Evolutionary conservation across 805 yeast species (phyloP), one percentile per base, ranked within the genome.

Genomic region (Nakazawaea pomicola): DNA sequence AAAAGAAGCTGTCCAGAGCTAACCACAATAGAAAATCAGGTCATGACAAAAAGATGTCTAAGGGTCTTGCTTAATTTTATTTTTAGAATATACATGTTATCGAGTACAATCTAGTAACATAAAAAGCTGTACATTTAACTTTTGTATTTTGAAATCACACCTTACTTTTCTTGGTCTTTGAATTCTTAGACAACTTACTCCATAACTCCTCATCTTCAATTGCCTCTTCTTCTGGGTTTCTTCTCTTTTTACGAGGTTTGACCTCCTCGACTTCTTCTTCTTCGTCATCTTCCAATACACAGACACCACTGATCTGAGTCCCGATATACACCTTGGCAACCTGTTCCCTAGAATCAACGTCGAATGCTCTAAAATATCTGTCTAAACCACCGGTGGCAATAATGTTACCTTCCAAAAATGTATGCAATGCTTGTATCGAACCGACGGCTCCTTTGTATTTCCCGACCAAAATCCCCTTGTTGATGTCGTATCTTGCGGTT

Each of bases 331-430:
- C 83, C 54, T 88, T 88, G 6, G 78, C 88, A 8, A 77, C 60
- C 36, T 77, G 65, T 33, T 75, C 74, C 38, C 95, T 70, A 1
- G 78, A 61, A 2, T 62, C 63, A 4, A 78, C 56, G 46, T 88
- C 83, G 60, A 75, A 91, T 3, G 85, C 86, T 44, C 96, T 73
- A 20, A 87, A 68, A 53, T 88, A 91, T 53, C 96, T 72, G 55
- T 93, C 99, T 17, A 90, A 70, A 0, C 96, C 95, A 33, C 95
- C 97, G 15, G 86, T 70, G 2, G 80, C 79, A 6, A 90, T 53
- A 21, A 82, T 55, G 8, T 68, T 67, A 4, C 65, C 62, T 9
- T 64, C 59, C 3, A 46, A 41, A 36, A 47, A 53, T n/a, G 54
- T 31, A 29, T 50, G 43, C n/a, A 62, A 35, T 3, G 73, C 62